Conservation (phyloP, 345 rosid genomes). For the Citrus inodora region DNA sequence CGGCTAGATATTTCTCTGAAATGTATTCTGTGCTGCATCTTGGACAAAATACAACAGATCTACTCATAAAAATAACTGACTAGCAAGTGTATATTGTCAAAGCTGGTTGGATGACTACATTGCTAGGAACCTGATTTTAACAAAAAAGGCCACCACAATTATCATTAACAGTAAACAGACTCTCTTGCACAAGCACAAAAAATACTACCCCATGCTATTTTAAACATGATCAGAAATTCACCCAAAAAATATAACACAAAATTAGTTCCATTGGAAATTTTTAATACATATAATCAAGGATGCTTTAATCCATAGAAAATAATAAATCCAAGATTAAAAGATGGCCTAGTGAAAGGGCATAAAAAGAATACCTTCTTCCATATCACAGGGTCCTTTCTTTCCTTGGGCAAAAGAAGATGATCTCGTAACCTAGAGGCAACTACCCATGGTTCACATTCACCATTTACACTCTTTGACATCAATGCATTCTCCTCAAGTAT, state of each 20-base stretch:
- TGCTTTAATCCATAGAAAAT: background rate
- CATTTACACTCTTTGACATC: conserved; percentile 38
- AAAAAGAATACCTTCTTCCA: conserved; percentile 69
- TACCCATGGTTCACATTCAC: conserved; percentile 72
- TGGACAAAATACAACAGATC: background rate
- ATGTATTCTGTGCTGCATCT: background rate
- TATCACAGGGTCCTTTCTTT: conserved; percentile 71
- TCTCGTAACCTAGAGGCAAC: conserved; percentile 83
- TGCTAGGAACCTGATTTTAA: background rate
- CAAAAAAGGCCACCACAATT: background rate
- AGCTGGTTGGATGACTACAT: background rate
- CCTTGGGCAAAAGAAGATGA: conserved; percentile 78
- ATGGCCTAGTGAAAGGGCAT: conserved; percentile 2
- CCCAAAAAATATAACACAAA: background rate
- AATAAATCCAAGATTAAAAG: background rate
- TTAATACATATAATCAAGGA: background rate
- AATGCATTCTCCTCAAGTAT: conserved; percentile 87
- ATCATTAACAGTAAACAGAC: background rate
- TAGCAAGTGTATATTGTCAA: background rate
- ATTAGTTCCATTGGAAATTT: background rate
- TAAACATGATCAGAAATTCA: background rate
- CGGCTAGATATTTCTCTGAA: background rate
- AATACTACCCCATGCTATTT: background rate
- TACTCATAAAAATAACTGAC: background rate
- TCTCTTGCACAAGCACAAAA: background rate